These are phyloP conservation scores for Cyberlindnera euphorbiiphila DNA, from an alignment of 805 yeast genomes.

Conservation along the genomic window DNA sequence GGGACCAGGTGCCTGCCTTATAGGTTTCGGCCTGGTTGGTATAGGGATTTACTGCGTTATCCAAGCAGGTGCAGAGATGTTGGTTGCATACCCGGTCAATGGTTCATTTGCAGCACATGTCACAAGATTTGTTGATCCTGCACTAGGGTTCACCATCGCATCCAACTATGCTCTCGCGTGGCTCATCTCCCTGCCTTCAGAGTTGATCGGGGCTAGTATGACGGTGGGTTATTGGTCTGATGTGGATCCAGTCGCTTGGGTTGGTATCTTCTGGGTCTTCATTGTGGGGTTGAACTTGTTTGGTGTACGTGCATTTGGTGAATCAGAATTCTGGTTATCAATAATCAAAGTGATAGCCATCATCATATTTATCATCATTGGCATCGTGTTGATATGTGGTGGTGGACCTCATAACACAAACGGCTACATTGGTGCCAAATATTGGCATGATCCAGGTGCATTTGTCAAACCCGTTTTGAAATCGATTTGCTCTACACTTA, in stretches of 20 bases:
- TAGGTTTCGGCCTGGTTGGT: slow-evolving; percentile 53
- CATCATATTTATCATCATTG: slow-evolving; percentile 47
- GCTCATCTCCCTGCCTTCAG: slow-evolving; percentile 55
- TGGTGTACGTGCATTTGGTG: slow-evolving; percentile 54
- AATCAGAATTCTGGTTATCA: slow-evolving; percentile 46
- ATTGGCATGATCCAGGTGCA: slow-evolving; percentile 52
- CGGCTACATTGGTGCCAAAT: slow-evolving; percentile 38
- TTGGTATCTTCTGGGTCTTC: slow-evolving; percentile 47
- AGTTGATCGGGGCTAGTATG: slow-evolving; percentile 56
- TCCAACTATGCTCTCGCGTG: slow-evolving; percentile 53
- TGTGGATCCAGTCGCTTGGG: slow-evolving; percentile 55
- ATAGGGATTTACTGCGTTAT: slow-evolving; percentile 56
- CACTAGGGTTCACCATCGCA: slow-evolving; percentile 52
- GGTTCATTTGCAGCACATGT: slow-evolving; percentile 51
- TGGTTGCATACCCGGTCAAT: slow-evolving; percentile 48
- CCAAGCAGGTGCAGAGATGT: slow-evolving; percentile 55
- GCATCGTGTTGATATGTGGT: slow-evolving; percentile 42
- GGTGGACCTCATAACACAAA: slow-evolving; percentile 42
- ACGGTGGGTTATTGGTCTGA: slow-evolving; percentile 52
- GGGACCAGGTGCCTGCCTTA: slow-evolving; percentile 66
- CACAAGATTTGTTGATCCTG: slow-evolving; percentile 51
- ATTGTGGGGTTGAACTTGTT: slow-evolving; percentile 46
- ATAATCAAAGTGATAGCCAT: slow-evolving; percentile 42
- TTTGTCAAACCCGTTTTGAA: slow-evolving; percentile 54
- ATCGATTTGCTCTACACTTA: slow-evolving; percentile 70